Evolutionary conservation across 2,329 filamentous ascomycete species (phyloP).

Genomic region (Ophiosphaerella herpotricha): DNA sequence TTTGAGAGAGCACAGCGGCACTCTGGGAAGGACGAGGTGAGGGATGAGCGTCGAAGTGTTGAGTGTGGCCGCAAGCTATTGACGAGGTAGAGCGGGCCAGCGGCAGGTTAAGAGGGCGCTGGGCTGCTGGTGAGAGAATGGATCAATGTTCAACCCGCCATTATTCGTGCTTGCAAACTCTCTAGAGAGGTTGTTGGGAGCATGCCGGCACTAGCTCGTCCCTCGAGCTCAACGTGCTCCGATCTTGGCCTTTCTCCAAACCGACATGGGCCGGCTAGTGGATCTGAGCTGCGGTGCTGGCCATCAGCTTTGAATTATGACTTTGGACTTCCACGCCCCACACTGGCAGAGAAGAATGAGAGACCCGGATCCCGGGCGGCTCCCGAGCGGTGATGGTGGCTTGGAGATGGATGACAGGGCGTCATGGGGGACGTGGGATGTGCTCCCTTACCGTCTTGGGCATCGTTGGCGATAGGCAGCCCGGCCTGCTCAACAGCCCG

Average conservation of each 20-base stretch:
- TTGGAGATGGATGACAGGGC: constrained; percentile 20
- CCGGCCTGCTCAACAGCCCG: constrained; percentile 44
- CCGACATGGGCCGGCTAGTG: no score
- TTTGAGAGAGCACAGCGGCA: not conserved
- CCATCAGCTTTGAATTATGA: not conserved
- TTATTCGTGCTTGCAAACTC: constrained; percentile 9
- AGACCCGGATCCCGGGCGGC: constrained; percentile 17
- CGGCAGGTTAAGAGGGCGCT: constrained; percentile 15
- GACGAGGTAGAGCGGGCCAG: constrained; percentile 14
- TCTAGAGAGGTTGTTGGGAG: constrained; percentile 11
- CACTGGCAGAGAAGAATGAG: not conserved
- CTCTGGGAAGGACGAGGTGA: not conserved
- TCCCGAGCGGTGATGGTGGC: constrained; percentile 22
- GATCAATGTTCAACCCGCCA: constrained; percentile 19
- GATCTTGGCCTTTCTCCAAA: not conserved
- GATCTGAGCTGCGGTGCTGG: not conserved
- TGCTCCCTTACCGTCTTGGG: constrained; percentile 29
- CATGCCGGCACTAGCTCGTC: constrained; percentile 4
- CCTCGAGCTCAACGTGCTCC: constrained; percentile 3
- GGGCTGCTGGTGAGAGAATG: constrained; percentile 28
- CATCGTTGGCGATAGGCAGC: constrained; percentile 34
- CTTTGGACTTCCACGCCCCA: not conserved
- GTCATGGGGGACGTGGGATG: constrained; percentile 18
- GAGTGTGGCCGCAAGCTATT: constrained; percentile 10
- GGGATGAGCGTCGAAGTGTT: not conserved